Conservation (phyloP, 345 rosid species). For the Gossypium thurberi region DNA sequence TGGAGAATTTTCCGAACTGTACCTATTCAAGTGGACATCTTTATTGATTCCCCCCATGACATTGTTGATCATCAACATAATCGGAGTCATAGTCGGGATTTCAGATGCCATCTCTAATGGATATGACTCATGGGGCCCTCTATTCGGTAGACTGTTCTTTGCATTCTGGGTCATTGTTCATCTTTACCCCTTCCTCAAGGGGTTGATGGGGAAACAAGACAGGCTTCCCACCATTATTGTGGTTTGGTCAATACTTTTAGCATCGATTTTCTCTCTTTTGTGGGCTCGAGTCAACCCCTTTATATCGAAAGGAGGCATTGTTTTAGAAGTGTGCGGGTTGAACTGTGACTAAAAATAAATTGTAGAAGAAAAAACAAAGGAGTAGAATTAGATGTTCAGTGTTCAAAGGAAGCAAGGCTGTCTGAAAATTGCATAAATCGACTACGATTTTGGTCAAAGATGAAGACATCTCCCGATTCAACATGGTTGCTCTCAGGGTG, state of each 20-base stretch:
- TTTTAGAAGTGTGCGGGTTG: slow-evolving; percentile 52
- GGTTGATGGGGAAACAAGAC: slow-evolving; percentile 51
- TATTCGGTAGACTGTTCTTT: slow-evolving; percentile 52
- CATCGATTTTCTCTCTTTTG: slow-evolving; percentile 49
- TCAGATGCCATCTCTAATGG: slow-evolving; percentile 62
- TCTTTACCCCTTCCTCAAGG: slow-evolving; percentile 66
- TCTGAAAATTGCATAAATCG: slow-evolving; percentile 4
- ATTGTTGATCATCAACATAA: slow-evolving; percentile 43
- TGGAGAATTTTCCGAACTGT: slow-evolving; percentile 57
- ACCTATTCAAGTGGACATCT: slow-evolving; percentile 62
- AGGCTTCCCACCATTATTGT: slow-evolving; percentile 52
- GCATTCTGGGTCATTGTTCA: slow-evolving; percentile 62
- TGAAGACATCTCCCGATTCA: not conserved
- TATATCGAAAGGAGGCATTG: slow-evolving; percentile 35
- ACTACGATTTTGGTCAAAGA: slow-evolving; percentile 1
- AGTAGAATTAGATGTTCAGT: not conserved
- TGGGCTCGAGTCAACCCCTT: slow-evolving; percentile 65
- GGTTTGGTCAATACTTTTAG: slow-evolving; percentile 65
- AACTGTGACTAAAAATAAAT: slow-evolving; percentile 29
- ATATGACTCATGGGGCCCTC: slow-evolving; percentile 66
- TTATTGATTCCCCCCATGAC: slow-evolving; percentile 53
- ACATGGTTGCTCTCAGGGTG: not conserved
- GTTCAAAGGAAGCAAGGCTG: slow-evolving; percentile 6
- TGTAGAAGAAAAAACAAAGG: not conserved
- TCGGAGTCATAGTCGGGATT: slow-evolving; percentile 53